phyloP scores from a whole-genome alignment of 305 asterid genomes.

The Solanum hybrid region DNA sequence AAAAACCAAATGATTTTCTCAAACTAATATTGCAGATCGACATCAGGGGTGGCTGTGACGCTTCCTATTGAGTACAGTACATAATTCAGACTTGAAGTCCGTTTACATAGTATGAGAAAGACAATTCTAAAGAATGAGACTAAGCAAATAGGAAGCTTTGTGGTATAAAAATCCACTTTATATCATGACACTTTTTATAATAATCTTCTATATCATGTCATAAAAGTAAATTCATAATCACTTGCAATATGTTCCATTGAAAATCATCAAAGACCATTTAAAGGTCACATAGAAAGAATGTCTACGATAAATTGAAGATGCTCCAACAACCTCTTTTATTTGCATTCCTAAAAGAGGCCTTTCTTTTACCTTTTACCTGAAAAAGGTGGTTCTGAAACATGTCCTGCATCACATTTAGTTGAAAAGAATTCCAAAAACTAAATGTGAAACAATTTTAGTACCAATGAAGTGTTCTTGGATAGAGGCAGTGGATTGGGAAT shows the following conservation, averaged over 20 bases:
- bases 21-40: too few relatives aligned
- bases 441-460: neutral
- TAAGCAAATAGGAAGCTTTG: too few relatives aligned
- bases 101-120: too few relatives aligned
- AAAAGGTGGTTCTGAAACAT: neutral
- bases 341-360: too few relatives aligned
- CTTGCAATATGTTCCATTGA: neutral
- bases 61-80: too few relatives aligned
- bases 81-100: too few relatives aligned
- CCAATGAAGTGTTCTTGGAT: neutral
- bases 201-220: neutral
- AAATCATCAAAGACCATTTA: neutral
- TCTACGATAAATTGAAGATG: neutral
- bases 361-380: neutral
- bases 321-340: too few relatives aligned
- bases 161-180: neutral
- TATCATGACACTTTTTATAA: neutral
- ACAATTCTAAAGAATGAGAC: too few relatives aligned
- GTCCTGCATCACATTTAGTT: neutral
- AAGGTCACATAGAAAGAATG: neutral
- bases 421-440: neutral
- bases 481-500: neutral
- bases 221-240: neutral
- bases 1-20: too few relatives aligned
- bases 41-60: too few relatives aligned